These are phyloP conservation scores for Hypoxylon sp. DNA, from an alignment of 2,329 filamentous ascomycete genomes.

Conservation along the genomic window DNA sequence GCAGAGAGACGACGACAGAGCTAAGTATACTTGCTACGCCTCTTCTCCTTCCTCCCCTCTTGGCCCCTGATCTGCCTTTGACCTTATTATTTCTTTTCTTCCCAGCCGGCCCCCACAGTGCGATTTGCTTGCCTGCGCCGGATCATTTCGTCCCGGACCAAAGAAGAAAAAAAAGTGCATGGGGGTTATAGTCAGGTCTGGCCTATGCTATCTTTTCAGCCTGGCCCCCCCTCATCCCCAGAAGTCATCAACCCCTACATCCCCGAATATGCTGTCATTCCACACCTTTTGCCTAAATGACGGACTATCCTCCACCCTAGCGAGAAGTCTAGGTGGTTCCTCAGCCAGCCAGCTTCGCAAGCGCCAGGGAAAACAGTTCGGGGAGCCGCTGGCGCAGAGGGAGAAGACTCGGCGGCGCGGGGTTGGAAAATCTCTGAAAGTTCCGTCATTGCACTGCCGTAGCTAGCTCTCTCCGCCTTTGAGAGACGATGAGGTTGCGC, in stretches of 20 bases:
- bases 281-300: constrained; percentile 43
- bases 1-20: constrained; percentile 9
- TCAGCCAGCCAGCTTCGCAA: constrained; percentile 8
- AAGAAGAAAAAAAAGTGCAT: constrained; percentile 27
- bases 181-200: constrained; percentile 22
- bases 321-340: constrained; percentile 31
- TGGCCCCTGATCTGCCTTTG: not conserved
- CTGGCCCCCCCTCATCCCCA: constrained; percentile 23
- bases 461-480: constrained; percentile 1
- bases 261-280: constrained; percentile 37
- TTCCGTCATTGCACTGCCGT: constrained; percentile 16
- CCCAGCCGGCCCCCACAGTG: constrained; percentile 9
- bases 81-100: not conserved
- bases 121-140: constrained; percentile 11
- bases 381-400: constrained; percentile 18
- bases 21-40: not conserved
- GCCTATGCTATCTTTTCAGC: constrained; percentile 29
- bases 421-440: constrained; percentile 24
- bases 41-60: not conserved
- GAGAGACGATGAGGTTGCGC: not conserved
- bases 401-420: constrained; percentile 23
- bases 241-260: no score
- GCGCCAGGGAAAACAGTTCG: not conserved
- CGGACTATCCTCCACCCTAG: constrained; percentile 33
- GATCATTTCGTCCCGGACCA: constrained; percentile 28